Evolutionary conservation across 257 asterid genomes (phyloP), one percentile per base, ranked within the genome.

Genomic region (Perilla frutescens): DNA sequence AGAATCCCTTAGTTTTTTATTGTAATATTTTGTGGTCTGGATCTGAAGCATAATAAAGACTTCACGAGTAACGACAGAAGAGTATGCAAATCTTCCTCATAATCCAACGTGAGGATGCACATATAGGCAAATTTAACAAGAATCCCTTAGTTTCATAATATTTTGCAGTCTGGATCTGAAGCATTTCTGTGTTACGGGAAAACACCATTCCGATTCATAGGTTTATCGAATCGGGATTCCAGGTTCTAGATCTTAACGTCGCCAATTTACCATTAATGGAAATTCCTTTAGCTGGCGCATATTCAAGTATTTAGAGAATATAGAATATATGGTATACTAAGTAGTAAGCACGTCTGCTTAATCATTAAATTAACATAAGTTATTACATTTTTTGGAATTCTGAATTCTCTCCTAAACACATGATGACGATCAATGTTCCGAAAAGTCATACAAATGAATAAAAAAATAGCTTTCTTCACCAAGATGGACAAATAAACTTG

Each of bases 61-160:
- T 13, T 62, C 57, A 77, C 20, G 39, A 74, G 26, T 20, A 55
- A 78, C 15, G 36, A 75, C 73, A 62, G 70, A 73, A 58, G 15
- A 13, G 31, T 72, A 61, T 51, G 29, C 8, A 10, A 47, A 32
- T 20, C 47, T 44, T 63, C 62, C 66, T 15, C 41, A 29, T 37
- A 36, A 49, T 40, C 53, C 60, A 70, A 56, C 48, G 9, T 8
- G 44, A 29, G 31, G 54, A 58, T 34, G 29, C 53, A 49, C 10
- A 40, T 69, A 32, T 7, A 32, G 10, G 65, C 55, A 41, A 20
- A 20, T 43, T 64, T 37, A 45, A 71, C 34, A 20, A 20, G 26
- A 20, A 20, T 20, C 53, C 49, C 66, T 59, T 34, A 49, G 26
- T 20, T n/a, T 10, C 74, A 48, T 8, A 37, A n/a, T 39, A 29